Conservation (phyloP, 352 stramenopile genomes). For the Phytophthora multivora region DNA sequence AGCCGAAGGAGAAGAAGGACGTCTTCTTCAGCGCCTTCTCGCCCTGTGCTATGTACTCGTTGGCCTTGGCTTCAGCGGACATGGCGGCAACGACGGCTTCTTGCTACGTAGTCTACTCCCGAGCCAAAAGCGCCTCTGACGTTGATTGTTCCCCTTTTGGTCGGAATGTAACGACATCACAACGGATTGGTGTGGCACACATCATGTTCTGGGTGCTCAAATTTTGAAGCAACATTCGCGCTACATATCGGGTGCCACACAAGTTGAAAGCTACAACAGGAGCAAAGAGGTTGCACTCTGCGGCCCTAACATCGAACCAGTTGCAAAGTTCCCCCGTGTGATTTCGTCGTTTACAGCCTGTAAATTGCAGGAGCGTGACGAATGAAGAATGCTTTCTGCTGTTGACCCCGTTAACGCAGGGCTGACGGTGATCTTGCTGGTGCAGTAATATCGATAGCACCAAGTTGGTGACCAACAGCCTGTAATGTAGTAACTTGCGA, state of each 20-base stretch:
- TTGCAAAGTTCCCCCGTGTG: too few species aligned
- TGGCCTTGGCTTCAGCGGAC: constrained; percentile 76
- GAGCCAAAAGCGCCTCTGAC: constrained; percentile 2
- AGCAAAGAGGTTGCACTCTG: not conserved
- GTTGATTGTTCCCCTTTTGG: constrained; percentile 10
- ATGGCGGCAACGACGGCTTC: constrained; percentile 27
- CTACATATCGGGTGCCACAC: too few species aligned
- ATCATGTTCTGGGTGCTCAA: not conserved
- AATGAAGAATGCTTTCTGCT: too few species aligned
- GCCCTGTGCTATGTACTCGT: constrained; percentile 82
- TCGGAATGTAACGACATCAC: constrained; percentile 13
- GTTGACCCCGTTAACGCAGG: too few species aligned
- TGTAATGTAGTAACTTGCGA: too few species aligned
- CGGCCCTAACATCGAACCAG: too few species aligned
- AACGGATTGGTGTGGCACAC: constrained; percentile 5
- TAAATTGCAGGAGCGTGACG: too few species aligned
- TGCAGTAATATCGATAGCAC: too few species aligned
- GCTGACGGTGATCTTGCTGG: too few species aligned
- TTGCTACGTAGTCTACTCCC: not conserved
- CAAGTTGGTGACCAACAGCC: too few species aligned
- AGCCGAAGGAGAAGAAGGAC: constrained; percentile 96
- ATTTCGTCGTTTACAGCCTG: too few species aligned
- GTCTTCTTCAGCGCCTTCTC: constrained; percentile 94
- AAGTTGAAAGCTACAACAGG: not conserved
- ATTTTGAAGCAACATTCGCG: too few species aligned